A percentile compares a stretch with the other conserved stretches of the same genome.
These are phyloP conservation scores for Eucalyptus urophylla DNA, from an alignment of 345 rosid species.

Conservation along the genomic window DNA sequence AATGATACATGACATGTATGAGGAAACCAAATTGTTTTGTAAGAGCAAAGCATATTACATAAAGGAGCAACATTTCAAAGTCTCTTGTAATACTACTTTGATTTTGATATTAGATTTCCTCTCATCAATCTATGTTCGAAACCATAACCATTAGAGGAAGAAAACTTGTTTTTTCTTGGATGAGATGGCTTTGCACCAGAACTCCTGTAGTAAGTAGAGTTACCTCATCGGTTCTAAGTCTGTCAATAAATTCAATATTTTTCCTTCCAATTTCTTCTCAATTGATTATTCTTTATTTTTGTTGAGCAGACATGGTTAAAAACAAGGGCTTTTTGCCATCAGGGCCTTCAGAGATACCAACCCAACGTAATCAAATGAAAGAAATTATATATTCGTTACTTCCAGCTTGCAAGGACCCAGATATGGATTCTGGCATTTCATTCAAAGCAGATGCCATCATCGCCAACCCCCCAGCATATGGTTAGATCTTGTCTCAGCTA, in stretches of 20 bases:
- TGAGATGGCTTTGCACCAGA: background rate
- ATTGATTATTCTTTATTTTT: background rate
- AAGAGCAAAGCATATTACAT: background rate
- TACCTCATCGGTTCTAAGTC: background rate
- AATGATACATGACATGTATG: background rate
- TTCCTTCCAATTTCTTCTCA: background rate
- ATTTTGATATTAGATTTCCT: background rate
- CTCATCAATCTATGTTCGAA: background rate
- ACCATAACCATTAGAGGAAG: background rate
- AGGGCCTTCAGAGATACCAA: conserved; percentile 89
- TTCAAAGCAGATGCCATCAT: conserved; percentile 98
- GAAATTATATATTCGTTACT: conserved; percentile 75
- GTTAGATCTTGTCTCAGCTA: conserved; percentile 17
- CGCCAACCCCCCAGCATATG: conserved; percentile 98
- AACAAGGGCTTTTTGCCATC: conserved; percentile 98
- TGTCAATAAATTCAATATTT: background rate
- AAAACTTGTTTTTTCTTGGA: background rate
- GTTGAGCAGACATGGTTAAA: conserved; percentile 90
- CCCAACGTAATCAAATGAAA: conserved; percentile 82
- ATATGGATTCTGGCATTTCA: conserved; percentile 67
- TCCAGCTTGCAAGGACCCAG: conserved; percentile 95
- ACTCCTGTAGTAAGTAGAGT: background rate
- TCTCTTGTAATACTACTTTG: background rate
- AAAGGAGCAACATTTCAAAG: background rate
- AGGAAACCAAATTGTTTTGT: background rate